Base-by-base conservation (phyloP, 2,329 filamentous ascomycete genomes). In the Ophiostoma sp. region DNA sequence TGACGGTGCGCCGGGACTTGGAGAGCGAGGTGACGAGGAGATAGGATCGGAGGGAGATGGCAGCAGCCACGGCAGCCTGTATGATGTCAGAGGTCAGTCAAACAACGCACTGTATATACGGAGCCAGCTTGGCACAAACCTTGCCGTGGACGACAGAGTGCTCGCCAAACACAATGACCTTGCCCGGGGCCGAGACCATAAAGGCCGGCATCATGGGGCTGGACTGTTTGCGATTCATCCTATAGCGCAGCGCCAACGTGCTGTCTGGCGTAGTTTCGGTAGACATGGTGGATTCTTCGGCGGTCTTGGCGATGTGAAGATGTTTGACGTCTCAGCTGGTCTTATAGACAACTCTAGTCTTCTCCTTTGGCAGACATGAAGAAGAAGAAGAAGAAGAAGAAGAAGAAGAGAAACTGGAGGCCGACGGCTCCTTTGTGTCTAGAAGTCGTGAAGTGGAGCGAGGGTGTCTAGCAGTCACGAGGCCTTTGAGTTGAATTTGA, bases 101-200 rank as follows among this genome's bases (percentile, higher is more conserved):
- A 38, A 44, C 12, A 52, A 6, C 16, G 5, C 5, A n/a, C 5
- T 2, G 2, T 55, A 3, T 41, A n/a, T 40, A 27, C 36, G 1
- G 7, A 8, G 65, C 18, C 6, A 14, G 45, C 14, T 12, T 6
- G 12, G 14, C 9, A 49, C 40, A 5, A 14, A 66, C 90, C 86
- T 97, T 98, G 76, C 93, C 93, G 76, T 99, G 88, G 27, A 99
- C 95, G n/a, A 98, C 95, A 2, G 95, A 91, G 81, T 99, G 95
- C 78, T 99, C 95, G 73, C 95, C 95, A 80, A 94, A 98, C 67
- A 98, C 92, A 77, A 99, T 99, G 76, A 97, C 95, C 78, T 99
- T 99, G 72, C 94, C 96, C 0, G 95, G 95, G 2, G 96, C 94
- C 16, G 95, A 98, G 69, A 98, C 93, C 91, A 99, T 97, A 77